Evolutionary conservation across 352 stramenopile genomes (phyloP), one percentile per base, ranked within the genome.

Genomic region (Globisporangium perplexum): DNA sequence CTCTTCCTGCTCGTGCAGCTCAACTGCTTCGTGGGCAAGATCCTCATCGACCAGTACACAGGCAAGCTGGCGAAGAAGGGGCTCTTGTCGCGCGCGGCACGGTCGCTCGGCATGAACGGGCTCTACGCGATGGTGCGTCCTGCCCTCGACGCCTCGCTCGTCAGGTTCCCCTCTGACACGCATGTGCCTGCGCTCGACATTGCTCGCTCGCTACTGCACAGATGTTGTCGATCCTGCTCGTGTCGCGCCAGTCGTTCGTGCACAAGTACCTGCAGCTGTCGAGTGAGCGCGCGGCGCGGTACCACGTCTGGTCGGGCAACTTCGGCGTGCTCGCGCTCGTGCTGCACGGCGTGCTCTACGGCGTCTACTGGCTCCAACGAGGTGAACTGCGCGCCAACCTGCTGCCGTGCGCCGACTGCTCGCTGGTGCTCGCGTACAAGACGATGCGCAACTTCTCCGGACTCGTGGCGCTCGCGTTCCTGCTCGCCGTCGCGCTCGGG

Each of bases 101-200:
- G 74, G n/a, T 66, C 72, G 0, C 68, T 89, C 15, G 81, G 81
- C 31, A 86, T 87, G 74, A 91, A 89, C 55, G 81, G 72, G 10
- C 66, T 83, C 8, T 83, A 82, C 28, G 54, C 68, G 4, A 58
- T 82, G 55, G 53, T 66, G 41, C 22, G 57, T 52, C 10, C 30
- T 38, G 17, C 11, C 5, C 35, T 43, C 14, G 4, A 41, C 54
- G 17, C 18, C 3, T 58, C 14, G 11, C 23, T 10, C n/a, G 51
- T 1, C 26, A 30, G 26, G 26, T n/a, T n/a, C n/a, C n/a, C n/a
- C n/a, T n/a, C n/a, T n/a, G n/a, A n/a, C n/a, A n/a, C n/a, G n/a
- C n/a, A n/a, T n/a, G n/a, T n/a, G n/a, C n/a, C n/a, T n/a, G n/a
- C n/a, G n/a, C n/a, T n/a, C 26, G 26, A 30, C 26, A 6, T 35